Conservation (phyloP, 2,329 filamentous ascomycete species). For the Emergomyces orientalis region DNA sequence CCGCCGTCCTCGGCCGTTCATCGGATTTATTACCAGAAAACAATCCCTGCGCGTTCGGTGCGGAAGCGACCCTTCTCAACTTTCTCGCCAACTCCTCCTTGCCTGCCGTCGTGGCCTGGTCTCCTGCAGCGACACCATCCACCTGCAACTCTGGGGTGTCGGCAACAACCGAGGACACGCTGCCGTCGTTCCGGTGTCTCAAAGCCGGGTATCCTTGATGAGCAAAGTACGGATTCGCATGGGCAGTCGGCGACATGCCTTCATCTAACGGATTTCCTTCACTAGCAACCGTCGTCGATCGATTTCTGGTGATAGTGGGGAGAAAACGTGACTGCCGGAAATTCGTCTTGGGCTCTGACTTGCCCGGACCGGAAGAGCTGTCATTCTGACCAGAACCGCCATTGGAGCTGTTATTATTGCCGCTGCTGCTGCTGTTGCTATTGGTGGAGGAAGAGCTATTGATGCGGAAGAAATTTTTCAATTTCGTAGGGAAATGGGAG, state of each 20-base stretch:
- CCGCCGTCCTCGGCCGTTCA: constrained; percentile 71
- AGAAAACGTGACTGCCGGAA: constrained; percentile 85
- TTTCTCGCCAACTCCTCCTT: constrained; percentile 94
- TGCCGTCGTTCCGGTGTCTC: constrained; percentile 89
- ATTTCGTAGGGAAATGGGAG: constrained; percentile 52
- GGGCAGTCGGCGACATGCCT: constrained; percentile 77
- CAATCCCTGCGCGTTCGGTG: constrained; percentile 89
- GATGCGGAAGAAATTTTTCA: constrained; percentile 63
- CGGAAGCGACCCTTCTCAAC: constrained; percentile 85
- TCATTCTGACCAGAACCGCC: constrained; percentile 22
- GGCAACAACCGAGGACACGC: constrained; percentile 82
- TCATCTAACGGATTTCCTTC: constrained; percentile 89
- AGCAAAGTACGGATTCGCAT: constrained; percentile 94
- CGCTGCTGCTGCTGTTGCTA: constrained; percentile 22
- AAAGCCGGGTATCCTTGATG: constrained; percentile 91
- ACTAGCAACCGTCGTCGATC: constrained; percentile 83
- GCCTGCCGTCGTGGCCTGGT: constrained; percentile 63
- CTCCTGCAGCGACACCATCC: constrained; percentile 55
- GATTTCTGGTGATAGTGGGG: constrained; percentile 73
- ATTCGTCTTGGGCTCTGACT: constrained; percentile 54
- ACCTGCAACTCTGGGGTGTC: constrained; percentile 75
- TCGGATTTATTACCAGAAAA: constrained; percentile 56
- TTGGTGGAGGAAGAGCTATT: constrained; percentile 37
- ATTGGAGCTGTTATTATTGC: constrained; percentile 21
- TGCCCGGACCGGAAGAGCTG: constrained; percentile 38